Conservation (phyloP, 1,284 basidiomycete genomes). For the Tilletia walkeri region DNA sequence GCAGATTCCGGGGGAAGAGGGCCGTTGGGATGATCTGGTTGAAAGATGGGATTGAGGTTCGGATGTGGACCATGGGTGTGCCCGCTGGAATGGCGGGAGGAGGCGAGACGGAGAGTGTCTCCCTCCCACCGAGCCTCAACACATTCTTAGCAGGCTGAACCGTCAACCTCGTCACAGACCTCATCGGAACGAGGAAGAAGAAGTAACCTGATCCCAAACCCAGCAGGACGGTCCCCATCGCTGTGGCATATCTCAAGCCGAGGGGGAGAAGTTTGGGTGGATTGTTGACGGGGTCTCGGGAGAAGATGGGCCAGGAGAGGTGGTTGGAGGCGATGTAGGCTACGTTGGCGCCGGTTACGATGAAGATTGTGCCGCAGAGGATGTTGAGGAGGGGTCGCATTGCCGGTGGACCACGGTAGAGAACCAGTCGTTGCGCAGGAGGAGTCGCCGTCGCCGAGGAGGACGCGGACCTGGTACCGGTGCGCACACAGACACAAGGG, state of each 20-base stretch:
- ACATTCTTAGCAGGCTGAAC: constrained; percentile 31
- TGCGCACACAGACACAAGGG: background rate
- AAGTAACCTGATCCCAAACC: constrained; percentile 29
- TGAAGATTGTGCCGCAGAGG: constrained; percentile 35
- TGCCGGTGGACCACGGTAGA: constrained; percentile 36
- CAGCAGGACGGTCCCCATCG: constrained; percentile 22
- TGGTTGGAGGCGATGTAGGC: constrained; percentile 35
- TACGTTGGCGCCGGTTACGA: constrained; percentile 24
- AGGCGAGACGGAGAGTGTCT: constrained; percentile 25
- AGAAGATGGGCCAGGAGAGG: constrained; percentile 35
- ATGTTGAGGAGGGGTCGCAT: constrained; percentile 35
- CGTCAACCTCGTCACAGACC: constrained; percentile 33
- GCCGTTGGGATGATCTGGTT: constrained; percentile 24
- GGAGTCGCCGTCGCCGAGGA: background rate
- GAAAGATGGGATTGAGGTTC: constrained; percentile 28
- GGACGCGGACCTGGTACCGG: background rate
- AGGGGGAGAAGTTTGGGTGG: constrained; percentile 30
- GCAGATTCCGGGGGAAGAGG: background rate
- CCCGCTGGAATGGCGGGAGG: constrained; percentile 25
- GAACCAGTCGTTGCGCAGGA: constrained; percentile 16
- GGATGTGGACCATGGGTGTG: constrained; percentile 26
- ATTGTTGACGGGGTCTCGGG: constrained; percentile 30
- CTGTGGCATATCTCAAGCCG: constrained; percentile 28
- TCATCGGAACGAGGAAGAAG: constrained; percentile 35
- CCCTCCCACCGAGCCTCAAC: constrained; percentile 29